Percentiles rank a stretch among this genome's conserved stretches.
phyloP scores from a whole-genome alignment of 768 basidiomycete genomes.

The Pulveroboletus frians region DNA sequence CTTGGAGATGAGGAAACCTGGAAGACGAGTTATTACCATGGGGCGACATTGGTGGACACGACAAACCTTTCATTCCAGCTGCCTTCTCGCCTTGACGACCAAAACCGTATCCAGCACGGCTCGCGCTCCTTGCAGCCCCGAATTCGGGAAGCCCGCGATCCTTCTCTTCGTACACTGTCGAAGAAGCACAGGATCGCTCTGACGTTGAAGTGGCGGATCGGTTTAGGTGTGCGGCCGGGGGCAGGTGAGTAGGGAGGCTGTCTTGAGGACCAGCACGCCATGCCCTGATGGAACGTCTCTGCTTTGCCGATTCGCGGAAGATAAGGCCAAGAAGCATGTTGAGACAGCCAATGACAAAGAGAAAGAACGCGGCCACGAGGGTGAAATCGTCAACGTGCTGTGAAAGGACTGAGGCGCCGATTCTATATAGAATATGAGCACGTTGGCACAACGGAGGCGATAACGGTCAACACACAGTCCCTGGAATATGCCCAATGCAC shows the following conservation, averaged over 20 bases:
- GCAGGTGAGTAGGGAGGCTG: slow-evolving; percentile 45
- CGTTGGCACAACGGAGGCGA: not conserved
- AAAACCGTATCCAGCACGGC: slow-evolving; percentile 64
- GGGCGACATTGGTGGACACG: not conserved
- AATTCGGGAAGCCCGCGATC: slow-evolving; percentile 18
- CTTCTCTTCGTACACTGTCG: slow-evolving; percentile 31
- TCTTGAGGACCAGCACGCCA: slow-evolving; percentile 54
- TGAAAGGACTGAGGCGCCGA: slow-evolving; percentile 66
- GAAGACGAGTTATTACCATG: slow-evolving; percentile 3
- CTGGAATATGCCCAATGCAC: slow-evolving; percentile 83
- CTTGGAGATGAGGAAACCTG: slow-evolving; percentile 54
- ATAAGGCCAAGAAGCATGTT: slow-evolving; percentile 77
- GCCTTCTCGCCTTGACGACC: slow-evolving; percentile 74
- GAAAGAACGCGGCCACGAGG: slow-evolving; percentile 86
- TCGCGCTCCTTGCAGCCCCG: slow-evolving; percentile 16
- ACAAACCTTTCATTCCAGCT: slow-evolving; percentile 53
- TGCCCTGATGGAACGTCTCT: slow-evolving; percentile 55
- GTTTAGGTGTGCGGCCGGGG: slow-evolving; percentile 17
- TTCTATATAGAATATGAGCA: slow-evolving; percentile 35
- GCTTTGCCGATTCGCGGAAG: slow-evolving; percentile 59
- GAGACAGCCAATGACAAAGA: slow-evolving; percentile 87
- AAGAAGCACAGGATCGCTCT: slow-evolving; percentile 21
- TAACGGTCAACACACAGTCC: slow-evolving; percentile 53
- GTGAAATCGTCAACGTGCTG: slow-evolving; percentile 84
- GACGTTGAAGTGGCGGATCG: slow-evolving; percentile 23